phyloP scores from a whole-genome alignment of 169 alveolate genomes.

The Perkinsus chesapeaki region DNA sequence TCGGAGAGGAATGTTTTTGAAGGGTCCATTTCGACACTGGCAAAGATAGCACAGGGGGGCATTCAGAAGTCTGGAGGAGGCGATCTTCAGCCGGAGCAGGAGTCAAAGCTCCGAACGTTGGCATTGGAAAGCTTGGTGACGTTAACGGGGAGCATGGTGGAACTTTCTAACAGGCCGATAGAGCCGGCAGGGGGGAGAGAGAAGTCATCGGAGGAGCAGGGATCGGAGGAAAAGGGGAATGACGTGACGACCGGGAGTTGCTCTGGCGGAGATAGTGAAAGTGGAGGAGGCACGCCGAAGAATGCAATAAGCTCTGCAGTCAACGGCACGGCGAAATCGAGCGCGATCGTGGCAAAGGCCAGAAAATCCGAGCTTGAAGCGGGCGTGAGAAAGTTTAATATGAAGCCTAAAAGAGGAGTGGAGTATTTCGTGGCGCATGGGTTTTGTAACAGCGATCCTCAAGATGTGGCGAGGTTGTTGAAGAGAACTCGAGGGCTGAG shows the following conservation, averaged over 20 bases:
- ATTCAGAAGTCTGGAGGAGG: neutral
- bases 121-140: constrained; percentile 23
- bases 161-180: constrained; percentile 3
- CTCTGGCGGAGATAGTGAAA: neutral
- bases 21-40: constrained; percentile 30
- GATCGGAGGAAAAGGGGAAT: constrained; percentile 13
- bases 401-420: constrained; percentile 21
- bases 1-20: constrained; percentile 35
- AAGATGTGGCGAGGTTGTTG: constrained; percentile 22
- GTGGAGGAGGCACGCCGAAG: constrained; percentile 9
- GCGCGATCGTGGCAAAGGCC: constrained; percentile 13
- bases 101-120: neutral
- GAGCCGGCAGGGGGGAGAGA: neutral
- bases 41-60: constrained; percentile 41
- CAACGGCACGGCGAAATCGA: neutral
- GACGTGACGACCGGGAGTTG: neutral
- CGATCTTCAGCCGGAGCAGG: constrained; percentile 10
- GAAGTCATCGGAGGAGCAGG: neutral
- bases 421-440: constrained; percentile 3
- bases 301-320: neutral
- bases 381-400: constrained; percentile 23
- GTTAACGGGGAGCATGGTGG: constrained; percentile 13
- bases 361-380: neutral
- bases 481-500: constrained; percentile 22
- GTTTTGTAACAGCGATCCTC: neutral